phyloP scores from a whole-genome alignment of 257 asterid species.

The Thymus quinquecostatus region DNA sequence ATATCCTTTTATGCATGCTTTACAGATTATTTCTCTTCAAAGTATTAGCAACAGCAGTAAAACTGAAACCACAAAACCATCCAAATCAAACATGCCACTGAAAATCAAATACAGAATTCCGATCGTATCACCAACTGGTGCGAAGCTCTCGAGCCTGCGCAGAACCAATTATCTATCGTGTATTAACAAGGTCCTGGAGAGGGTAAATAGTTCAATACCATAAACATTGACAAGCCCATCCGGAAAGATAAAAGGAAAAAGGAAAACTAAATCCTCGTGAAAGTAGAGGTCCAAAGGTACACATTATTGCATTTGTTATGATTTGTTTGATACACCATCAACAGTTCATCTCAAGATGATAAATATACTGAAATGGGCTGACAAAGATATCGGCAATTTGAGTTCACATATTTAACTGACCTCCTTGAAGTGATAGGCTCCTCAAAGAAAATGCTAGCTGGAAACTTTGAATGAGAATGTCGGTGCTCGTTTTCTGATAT shows the following conservation, averaged over 20 bases:
- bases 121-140: background rate
- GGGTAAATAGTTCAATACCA: constrained; percentile 13
- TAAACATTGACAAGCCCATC: constrained; percentile 18
- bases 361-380: constrained; percentile 10
- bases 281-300: constrained; percentile 15
- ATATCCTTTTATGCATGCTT: constrained; percentile 22
- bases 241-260: background rate
- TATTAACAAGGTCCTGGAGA: constrained; percentile 9
- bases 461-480: constrained; percentile 73
- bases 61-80: constrained; percentile 3
- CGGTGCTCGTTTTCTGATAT: constrained; percentile 64
- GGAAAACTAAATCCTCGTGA: background rate
- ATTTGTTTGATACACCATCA: constrained; percentile 20
- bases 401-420: constrained; percentile 44
- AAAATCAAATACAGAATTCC: constrained; percentile 14
- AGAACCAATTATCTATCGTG: constrained; percentile 5
- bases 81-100: background rate
- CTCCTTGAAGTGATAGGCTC: constrained; percentile 67
- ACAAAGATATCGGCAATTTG: constrained; percentile 26
- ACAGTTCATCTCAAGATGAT: constrained; percentile 12
- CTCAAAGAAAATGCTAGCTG: constrained; percentile 75
- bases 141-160: constrained; percentile 11
- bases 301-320: constrained; percentile 2
- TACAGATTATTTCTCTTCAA: constrained; percentile 6
- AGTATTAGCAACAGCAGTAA: constrained; percentile 15